Evolutionary conservation across 352 stramenopile genomes (phyloP).

Genomic region (Phytopythium sindhum): DNA sequence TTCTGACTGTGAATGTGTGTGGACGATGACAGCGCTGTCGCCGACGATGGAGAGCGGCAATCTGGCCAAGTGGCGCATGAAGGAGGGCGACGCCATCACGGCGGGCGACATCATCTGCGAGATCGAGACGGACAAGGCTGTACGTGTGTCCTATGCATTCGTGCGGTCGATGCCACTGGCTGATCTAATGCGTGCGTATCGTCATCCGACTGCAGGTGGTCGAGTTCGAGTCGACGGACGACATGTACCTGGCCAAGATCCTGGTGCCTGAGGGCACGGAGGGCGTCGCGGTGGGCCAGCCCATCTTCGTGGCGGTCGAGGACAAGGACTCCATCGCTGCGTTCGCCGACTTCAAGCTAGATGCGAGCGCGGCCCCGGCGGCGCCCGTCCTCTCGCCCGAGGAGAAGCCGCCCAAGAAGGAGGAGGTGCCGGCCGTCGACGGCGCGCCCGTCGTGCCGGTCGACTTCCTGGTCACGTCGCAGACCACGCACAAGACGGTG

Average conservation of each 20-base stretch:
- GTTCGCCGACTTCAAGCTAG: conserved; percentile 76
- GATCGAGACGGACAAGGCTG: conserved; percentile 99
- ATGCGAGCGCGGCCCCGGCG: conserved; percentile 37
- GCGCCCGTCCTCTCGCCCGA: conserved; percentile 43
- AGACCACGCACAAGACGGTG: conserved; percentile 53
- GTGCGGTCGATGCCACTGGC: background rate
- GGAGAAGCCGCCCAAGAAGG: conserved; percentile 66
- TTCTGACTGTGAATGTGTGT: background rate
- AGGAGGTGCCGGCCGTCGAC: conserved; percentile 49
- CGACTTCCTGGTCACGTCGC: conserved; percentile 66
- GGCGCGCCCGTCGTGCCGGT: conserved; percentile 47
- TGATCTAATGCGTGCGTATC: background rate
- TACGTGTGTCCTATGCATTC: conserved; percentile 4
- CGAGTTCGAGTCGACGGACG: conserved; percentile 98
- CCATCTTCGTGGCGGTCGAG: conserved; percentile 96
- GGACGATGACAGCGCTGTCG: conserved; percentile 74
- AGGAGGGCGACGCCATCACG: conserved; percentile 91
- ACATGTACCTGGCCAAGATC: conserved; percentile 96
- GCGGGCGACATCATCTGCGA: conserved; percentile 95
- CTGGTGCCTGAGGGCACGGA: conserved; percentile 88
- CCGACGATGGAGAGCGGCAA: conserved; percentile 98
- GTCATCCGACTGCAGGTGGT: conserved; percentile 56
- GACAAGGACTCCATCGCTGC: conserved; percentile 70
- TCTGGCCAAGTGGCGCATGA: conserved; percentile 93
- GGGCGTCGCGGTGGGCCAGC: conserved; percentile 90